Conservation (phyloP, 2,329 filamentous ascomycete species). For the Penicillium sp. region DNA sequence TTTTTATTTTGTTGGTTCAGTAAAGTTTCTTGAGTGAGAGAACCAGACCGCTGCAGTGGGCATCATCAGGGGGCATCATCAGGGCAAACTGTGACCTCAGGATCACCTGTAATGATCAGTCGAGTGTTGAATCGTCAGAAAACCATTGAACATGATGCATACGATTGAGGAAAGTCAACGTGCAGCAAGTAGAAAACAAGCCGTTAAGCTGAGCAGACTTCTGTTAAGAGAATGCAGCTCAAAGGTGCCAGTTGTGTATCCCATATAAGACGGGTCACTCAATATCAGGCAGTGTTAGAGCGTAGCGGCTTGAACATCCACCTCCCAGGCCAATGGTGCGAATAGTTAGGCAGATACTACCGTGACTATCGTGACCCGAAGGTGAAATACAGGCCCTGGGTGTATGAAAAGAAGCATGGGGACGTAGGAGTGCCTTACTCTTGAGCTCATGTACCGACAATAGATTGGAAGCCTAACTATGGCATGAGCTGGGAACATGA, state of each 20-base stretch:
- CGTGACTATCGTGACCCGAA: neutral
- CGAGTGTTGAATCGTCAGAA: neutral
- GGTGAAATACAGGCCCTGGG: neutral
- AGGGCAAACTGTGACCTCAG: neutral
- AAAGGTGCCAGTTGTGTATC: neutral
- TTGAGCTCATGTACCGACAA: too few relatives aligned
- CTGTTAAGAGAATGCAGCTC: neutral
- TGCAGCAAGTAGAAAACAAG: neutral
- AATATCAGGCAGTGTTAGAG: neutral
- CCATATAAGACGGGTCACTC: neutral
- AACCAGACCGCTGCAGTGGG: too few relatives aligned
- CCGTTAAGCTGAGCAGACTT: too few relatives aligned
- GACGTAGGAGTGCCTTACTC: neutral
- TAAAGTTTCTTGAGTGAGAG: too few relatives aligned
- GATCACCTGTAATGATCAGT: neutral
- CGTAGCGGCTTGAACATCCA: neutral
- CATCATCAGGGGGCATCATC: too few relatives aligned
- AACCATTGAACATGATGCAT: neutral
- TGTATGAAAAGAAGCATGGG: neutral
- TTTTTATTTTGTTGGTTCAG: neutral
- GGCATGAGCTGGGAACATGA: neutral
- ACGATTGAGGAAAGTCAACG: neutral
- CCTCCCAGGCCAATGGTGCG: neutral
- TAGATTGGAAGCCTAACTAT: neutral
- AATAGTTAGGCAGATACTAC: neutral